Evolutionary conservation across 306 rosid genomes (phyloP).

Genomic region (Quillaja saponaria): DNA sequence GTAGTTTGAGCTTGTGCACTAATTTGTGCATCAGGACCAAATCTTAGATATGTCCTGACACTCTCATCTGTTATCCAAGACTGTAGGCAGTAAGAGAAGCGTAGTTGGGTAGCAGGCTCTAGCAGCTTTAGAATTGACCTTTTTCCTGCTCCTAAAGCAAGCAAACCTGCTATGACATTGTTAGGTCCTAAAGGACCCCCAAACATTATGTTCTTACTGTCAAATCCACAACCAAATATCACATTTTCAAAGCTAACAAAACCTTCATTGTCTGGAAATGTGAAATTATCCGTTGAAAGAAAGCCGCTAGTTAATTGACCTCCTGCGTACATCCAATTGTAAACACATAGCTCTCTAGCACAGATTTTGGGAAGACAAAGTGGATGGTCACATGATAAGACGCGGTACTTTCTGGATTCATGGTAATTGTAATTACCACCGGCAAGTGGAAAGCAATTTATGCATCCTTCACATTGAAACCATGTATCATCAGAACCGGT

Average conservation of each 20-base stretch:
- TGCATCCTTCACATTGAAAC: constrained; percentile 20
- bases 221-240: constrained; percentile 7
- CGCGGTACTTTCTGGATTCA: not conserved
- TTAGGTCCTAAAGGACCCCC: not conserved
- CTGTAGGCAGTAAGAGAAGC: constrained; percentile 5
- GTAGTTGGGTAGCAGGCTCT: not conserved
- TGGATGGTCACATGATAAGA: not conserved
- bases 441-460: constrained; percentile 13
- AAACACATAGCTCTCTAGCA: not conserved
- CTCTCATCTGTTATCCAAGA: no score
- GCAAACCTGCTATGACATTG: not conserved
- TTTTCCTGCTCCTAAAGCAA: not conserved
- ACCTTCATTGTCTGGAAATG: not conserved
- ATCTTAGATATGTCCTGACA: not conserved
- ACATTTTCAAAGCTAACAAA: not conserved
- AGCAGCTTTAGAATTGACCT: not conserved
- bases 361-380: constrained; percentile 10
- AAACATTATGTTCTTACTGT: not conserved
- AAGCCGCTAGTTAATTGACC: not conserved
- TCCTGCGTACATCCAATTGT: not conserved
- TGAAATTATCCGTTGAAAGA: not conserved
- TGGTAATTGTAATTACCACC: not conserved
- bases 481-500: no score
- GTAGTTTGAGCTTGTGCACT: constrained; percentile 4
- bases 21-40: constrained; percentile 1